phyloP scores from a whole-genome alignment of 306 rosid genomes.

The Castanea sativa region DNA sequence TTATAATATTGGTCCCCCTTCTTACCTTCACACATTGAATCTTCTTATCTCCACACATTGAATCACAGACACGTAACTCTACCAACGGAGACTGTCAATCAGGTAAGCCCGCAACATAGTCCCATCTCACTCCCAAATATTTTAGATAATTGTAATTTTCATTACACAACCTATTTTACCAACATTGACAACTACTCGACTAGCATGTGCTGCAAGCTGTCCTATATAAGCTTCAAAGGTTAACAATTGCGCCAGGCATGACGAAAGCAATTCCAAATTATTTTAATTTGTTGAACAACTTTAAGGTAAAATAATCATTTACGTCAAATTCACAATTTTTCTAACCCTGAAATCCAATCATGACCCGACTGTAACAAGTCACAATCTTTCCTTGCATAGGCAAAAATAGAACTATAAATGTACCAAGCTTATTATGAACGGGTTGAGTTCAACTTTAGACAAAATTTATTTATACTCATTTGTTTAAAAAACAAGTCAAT shows the following conservation, averaged over 20 bases:
- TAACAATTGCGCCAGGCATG: background rate
- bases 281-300: background rate
- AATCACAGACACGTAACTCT: background rate
- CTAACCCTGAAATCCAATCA: background rate
- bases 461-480: too few relatives aligned
- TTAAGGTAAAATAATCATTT: background rate
- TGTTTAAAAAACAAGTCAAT: too few relatives aligned
- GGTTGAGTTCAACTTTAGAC: too few relatives aligned
- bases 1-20: too few relatives aligned
- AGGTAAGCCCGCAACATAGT: background rate
- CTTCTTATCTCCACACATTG: too few relatives aligned
- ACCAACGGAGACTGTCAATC: background rate
- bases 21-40: too few relatives aligned
- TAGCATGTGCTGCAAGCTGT: background rate
- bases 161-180: too few relatives aligned
- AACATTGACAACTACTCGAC: background rate
- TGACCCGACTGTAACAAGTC: background rate
- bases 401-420: too few relatives aligned
- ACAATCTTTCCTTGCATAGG: too few relatives aligned
- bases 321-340: background rate
- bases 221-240: background rate
- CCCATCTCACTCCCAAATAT: background rate
- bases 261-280: background rate
- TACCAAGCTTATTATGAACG: accelerated
- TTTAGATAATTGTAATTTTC: background rate